Evolutionary conservation across 257 asterid species (phyloP), one percentile per base, ranked within the genome.

Genomic region (Scutellaria galericulata): DNA sequence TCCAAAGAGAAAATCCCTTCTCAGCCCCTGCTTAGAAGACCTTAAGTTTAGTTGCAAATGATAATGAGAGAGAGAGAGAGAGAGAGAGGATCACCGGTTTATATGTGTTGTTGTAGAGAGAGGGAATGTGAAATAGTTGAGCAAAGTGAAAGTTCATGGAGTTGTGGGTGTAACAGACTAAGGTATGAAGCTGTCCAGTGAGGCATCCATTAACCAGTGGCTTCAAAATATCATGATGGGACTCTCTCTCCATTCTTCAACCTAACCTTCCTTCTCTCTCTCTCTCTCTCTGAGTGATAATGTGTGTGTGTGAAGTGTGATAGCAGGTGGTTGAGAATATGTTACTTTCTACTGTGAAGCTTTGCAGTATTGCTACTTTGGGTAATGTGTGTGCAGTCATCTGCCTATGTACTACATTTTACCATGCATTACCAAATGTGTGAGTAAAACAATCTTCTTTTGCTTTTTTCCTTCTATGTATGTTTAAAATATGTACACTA

Each of bases 171-270:
- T 10, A 9, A 6, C 0, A 0, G 0, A 40, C 0, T 2, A 57
- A n/a, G 41, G 68, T 60, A 14, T 27, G 40, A 70, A 27, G 2
- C 20, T 58, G 60, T n/a, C 68, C 75, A 40, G 59, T 71, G 22
- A 71, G 13, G 68, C 12, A 71, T 46, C 66, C 66, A 5, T 42
- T 57, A 2, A 70, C 0, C 15, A 70, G n/a, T 8, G 75, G 75
- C 48, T 46, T 45, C 9, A 46, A 3, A 9, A 40, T 58, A 18
- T 20, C 9, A 8, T 3, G 27, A 56, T 15, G 7, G 0, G 11
- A 1, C 6, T 14, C 8, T 9, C 7, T 52, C 27, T 52, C 37
- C 55, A 12, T 50, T 50, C 13, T 13, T 12, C 15, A 46, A 46
- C 7, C 55, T 8, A 7, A 12, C 13, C 7, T 12, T 48, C 35